Base-by-base conservation (phyloP, 345 rosid genomes). In the Citrus cavaleriei region DNA sequence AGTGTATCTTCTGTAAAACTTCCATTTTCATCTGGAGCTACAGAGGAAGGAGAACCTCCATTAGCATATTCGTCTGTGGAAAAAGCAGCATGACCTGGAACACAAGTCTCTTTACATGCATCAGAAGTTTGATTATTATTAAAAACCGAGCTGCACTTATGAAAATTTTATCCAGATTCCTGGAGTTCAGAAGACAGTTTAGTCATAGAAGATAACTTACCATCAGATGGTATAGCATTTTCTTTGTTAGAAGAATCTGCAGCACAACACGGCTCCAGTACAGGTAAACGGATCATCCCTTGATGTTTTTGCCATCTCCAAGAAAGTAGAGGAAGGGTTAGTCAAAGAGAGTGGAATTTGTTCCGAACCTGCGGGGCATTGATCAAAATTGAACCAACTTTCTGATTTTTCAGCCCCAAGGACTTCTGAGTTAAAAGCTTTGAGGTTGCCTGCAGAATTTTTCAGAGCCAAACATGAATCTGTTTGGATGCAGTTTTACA, bases 21-120 rank as follows among this genome's bases (percentile, higher is more conserved):
- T 76, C 81, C 93, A 88, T 81, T 85, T 85, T 90, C 93, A 8
- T 87, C 90, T 32, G 89, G 93, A 83, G 79, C 76, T 70, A 70
- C 32, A 74, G 89, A 87, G 27, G 68, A 51, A 46, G 85, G 83
- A 67, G 91, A 93, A 63, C 78, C 87, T 77, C 79, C 85, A 71
- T 81, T 70, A 72, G 86, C 84, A 79, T 86, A 89, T 63, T 89
- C 89, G 74, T 84, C 81, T 46, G 77, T 65, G 63, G 85, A 79
- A 61, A 61, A 63, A 79, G 27, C 59, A 55, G 79, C 84, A 54
- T 70, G 83, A 81, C 75, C 70, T 67, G 83, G 86, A 82, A 81
- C 72, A 78, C 69, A 79, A 38, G 75, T 73, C 66, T 80, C 81
- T 74, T 80, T 81, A 55, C 73, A 78, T 77, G 88, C 83, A 84